Conservation (phyloP, 2,329 filamentous ascomycete species). For the Tolypocladium pustulatum region DNA sequence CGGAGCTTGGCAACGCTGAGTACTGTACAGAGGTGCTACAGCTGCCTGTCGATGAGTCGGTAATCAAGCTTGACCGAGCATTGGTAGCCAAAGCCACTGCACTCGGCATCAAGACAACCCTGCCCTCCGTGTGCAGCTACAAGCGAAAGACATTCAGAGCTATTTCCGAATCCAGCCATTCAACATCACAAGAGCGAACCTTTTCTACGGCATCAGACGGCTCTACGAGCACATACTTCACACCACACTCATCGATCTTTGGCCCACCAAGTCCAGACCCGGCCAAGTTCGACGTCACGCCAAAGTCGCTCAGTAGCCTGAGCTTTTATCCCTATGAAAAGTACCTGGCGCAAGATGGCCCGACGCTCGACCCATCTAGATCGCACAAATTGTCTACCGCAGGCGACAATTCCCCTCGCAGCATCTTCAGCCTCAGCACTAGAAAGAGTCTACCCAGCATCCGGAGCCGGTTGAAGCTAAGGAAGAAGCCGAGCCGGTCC, state of each 20-base stretch:
- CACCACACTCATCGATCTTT: slow-evolving; percentile 31
- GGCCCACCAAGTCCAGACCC: slow-evolving; percentile 12
- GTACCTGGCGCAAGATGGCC: slow-evolving; percentile 35
- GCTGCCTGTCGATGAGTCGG: slow-evolving; percentile 20
- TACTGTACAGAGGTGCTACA: slow-evolving; percentile 30
- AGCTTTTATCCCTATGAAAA: slow-evolving; percentile 42
- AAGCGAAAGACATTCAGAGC: slow-evolving; percentile 27
- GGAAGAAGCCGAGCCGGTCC: slow-evolving; percentile 23
- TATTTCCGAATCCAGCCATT: slow-evolving; percentile 31
- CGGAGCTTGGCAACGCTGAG: slow-evolving; percentile 28
- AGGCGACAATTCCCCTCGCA: slow-evolving; percentile 21
- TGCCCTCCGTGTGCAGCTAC: slow-evolving; percentile 13
- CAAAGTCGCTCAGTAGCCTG: slow-evolving; percentile 23
- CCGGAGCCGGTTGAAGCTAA: slow-evolving; percentile 30
- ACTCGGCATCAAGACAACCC: slow-evolving; percentile 21
- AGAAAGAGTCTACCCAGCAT: slow-evolving; percentile 34
- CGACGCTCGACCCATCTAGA: slow-evolving; percentile 29
- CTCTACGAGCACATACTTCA: slow-evolving; percentile 29
- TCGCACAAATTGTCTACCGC: slow-evolving; percentile 14
- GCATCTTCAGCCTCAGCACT: slow-evolving; percentile 33
- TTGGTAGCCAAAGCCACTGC: slow-evolving; percentile 22
- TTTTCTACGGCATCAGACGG: slow-evolving; percentile 32
- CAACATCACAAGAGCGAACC: slow-evolving; percentile 30
- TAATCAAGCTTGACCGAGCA: slow-evolving; percentile 27
- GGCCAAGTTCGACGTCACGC: slow-evolving; percentile 4